phyloP scores from a whole-genome alignment of 2,329 filamentous ascomycete genomes.

The Blumeriella jaapii region DNA sequence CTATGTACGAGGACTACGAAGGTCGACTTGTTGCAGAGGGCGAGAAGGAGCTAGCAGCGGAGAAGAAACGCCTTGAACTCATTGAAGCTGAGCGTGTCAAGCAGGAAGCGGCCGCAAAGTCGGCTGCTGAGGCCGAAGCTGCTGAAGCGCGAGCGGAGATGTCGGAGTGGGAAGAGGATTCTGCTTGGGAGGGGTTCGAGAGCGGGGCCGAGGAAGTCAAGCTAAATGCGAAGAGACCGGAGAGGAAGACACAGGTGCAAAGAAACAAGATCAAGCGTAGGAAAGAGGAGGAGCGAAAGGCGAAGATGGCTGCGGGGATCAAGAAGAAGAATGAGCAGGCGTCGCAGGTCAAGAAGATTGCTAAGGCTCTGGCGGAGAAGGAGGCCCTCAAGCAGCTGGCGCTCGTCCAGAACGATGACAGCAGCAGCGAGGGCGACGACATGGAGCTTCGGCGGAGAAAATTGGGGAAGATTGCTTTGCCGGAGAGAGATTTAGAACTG shows the following conservation, averaged over 20 bases:
- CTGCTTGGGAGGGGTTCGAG: conserved; percentile 82
- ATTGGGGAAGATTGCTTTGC: conserved; percentile 62
- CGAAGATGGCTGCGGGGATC: conserved; percentile 64
- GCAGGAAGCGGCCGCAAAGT: conserved; percentile 55
- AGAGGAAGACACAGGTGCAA: conserved; percentile 77
- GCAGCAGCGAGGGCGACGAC: conserved; percentile 48
- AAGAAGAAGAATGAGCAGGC: conserved; percentile 64
- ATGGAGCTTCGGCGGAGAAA: conserved; percentile 56
- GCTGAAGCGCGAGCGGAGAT: conserved; percentile 54
- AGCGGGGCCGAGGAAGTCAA: conserved; percentile 63
- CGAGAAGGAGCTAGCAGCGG: conserved; percentile 65
- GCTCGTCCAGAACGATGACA: conserved; percentile 35
- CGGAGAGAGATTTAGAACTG: conserved; percentile 70
- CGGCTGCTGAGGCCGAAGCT: conserved; percentile 64
- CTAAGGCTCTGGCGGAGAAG: conserved; percentile 47
- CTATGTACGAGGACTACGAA: conserved; percentile 76
- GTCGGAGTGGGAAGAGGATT: conserved; percentile 74
- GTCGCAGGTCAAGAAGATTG: conserved; percentile 59
- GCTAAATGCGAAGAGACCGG: conserved; percentile 59
- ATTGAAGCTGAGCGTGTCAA: conserved; percentile 56
- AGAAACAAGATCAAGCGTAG: conserved; percentile 79
- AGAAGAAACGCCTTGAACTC: conserved; percentile 59
- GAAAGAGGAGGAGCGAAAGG: conserved; percentile 73
- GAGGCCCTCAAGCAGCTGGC: conserved; percentile 40
- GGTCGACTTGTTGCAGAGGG: conserved; percentile 63